Conservation (phyloP, 2,329 filamentous ascomycete species). For the Coniella vitis region DNA sequence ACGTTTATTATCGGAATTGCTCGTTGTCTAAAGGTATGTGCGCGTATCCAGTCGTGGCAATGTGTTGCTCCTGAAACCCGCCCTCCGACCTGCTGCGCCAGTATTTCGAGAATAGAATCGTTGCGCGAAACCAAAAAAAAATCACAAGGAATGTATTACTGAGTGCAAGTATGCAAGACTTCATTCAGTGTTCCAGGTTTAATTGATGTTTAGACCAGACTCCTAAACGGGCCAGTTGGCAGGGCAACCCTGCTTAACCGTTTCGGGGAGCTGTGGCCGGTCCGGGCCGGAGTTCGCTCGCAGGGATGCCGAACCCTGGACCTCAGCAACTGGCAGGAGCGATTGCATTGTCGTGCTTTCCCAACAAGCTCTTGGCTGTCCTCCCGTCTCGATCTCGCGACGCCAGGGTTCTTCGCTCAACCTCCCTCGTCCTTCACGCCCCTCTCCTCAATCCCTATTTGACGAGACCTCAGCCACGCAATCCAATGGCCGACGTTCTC, state of each 20-base stretch:
- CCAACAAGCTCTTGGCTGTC: no score
- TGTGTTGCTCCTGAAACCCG: no score
- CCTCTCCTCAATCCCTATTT: conserved; percentile 1
- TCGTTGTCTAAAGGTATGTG: no score
- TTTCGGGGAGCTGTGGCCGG: background rate
- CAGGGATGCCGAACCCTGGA: background rate
- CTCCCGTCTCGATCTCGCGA: background rate
- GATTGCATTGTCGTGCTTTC: no score
- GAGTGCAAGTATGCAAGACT: no score
- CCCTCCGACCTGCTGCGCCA: no score
- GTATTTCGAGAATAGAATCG: background rate
- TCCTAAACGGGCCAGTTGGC: background rate
- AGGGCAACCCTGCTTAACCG: background rate
- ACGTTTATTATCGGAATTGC: no score
- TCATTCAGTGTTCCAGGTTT: no score
- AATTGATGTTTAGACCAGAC: background rate
- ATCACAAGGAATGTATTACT: no score
- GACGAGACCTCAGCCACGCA: conserved; percentile 6
- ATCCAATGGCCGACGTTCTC: conserved; percentile 50
- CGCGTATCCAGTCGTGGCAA: no score
- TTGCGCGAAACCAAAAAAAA: background rate
- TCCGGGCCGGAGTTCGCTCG: background rate
- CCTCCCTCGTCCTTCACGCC: conserved; percentile 1
- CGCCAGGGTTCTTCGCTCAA: conserved; percentile 6
- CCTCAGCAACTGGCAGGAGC: background rate